Percentiles rank a stretch among this genome's conserved stretches.
Conservation (phyloP, 768 basidiomycete genomes). For the Butyriboletus loyo region DNA sequence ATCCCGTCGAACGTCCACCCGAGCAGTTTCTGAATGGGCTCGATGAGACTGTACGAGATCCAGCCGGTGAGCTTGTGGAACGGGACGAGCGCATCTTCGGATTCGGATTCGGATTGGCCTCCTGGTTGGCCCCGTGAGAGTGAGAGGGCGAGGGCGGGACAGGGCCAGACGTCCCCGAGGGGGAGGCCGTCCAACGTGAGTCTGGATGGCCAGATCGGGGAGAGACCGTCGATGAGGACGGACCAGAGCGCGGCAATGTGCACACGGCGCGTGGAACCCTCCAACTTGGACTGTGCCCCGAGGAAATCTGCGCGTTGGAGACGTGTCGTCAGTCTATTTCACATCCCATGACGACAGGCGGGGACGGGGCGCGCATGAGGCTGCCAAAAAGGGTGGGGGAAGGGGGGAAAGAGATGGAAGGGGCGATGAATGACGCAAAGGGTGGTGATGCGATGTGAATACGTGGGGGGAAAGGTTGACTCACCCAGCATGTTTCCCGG, state of each 20-base stretch:
- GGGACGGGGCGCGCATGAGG: not conserved
- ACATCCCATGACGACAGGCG: not conserved
- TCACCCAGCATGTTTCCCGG: conserved; percentile 82
- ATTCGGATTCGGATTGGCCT: conserved; percentile 32
- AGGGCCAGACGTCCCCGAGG: conserved; percentile 95
- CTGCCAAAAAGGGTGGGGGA: not conserved
- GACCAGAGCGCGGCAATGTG: conserved; percentile 80
- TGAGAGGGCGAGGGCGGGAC: conserved; percentile 56
- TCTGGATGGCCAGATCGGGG: conserved; percentile 86
- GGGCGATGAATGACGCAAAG: not conserved
- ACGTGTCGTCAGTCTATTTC: not conserved
- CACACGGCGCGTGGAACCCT: conserved; percentile 44
- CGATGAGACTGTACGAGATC: conserved; percentile 87
- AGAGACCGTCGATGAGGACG: conserved; percentile 75
- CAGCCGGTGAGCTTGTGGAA: conserved; percentile 97
- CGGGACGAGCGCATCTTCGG: conserved; percentile 77
- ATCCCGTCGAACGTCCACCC: conserved; percentile 80
- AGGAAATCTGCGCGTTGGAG: conserved; percentile 56
- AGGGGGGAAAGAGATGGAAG: too few relatives aligned
- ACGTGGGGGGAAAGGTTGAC: not conserved
- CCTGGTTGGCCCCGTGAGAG: conserved; percentile 15
- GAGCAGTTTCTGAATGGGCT: conserved; percentile 74
- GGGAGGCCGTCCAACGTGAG: conserved; percentile 61
- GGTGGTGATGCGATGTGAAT: not conserved
- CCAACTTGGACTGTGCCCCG: conserved; percentile 47